Percentiles rank a stretch among this genome's conserved stretches.
phyloP scores from a whole-genome alignment of 768 basidiomycete species.

The Sistotremastrum niveocremeum region DNA sequence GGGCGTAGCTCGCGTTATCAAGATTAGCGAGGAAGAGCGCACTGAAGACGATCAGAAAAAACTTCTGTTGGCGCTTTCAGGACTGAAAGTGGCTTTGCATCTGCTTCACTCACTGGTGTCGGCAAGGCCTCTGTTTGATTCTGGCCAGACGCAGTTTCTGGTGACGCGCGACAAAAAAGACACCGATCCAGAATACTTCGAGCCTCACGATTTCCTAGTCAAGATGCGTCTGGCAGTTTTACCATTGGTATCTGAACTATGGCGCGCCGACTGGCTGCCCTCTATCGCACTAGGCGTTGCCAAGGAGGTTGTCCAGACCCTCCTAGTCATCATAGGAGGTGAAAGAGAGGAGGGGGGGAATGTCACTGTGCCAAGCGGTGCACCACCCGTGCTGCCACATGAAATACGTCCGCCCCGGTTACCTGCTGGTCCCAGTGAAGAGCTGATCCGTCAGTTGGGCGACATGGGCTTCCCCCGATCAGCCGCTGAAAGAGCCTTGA shows the following conservation, averaged over 20 bases:
- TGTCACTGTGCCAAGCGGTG: constrained; percentile 24
- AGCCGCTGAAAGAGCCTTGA: constrained; percentile 72
- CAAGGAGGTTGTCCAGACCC: constrained; percentile 59
- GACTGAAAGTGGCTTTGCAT: constrained; percentile 68
- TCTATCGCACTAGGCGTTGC: constrained; percentile 61
- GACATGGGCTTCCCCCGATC: constrained; percentile 98
- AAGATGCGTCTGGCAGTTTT: constrained; percentile 57
- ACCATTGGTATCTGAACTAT: constrained; percentile 54
- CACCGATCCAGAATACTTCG: constrained; percentile 67
- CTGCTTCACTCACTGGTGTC: constrained; percentile 65
- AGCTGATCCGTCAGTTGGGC: constrained; percentile 64
- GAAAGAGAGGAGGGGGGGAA: constrained; percentile 64
- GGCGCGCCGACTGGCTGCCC: constrained; percentile 76
- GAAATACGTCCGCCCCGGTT: not conserved
- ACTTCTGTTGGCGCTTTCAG: constrained; percentile 64
- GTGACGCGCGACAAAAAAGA: constrained; percentile 68
- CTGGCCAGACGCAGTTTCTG: constrained; percentile 64
- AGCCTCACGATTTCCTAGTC: constrained; percentile 79
- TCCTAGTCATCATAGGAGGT: constrained; percentile 69
- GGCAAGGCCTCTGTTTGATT: constrained; percentile 72
- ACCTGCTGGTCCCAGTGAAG: constrained; percentile 46
- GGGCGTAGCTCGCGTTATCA: constrained; percentile 41
- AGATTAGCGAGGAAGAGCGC: constrained; percentile 41
- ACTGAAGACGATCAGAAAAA: constrained; percentile 44
- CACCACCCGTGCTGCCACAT: constrained; percentile 9